phyloP scores from a whole-genome alignment of 2,329 filamentous ascomycete genomes.

The Exophiala lecanii-corni region DNA sequence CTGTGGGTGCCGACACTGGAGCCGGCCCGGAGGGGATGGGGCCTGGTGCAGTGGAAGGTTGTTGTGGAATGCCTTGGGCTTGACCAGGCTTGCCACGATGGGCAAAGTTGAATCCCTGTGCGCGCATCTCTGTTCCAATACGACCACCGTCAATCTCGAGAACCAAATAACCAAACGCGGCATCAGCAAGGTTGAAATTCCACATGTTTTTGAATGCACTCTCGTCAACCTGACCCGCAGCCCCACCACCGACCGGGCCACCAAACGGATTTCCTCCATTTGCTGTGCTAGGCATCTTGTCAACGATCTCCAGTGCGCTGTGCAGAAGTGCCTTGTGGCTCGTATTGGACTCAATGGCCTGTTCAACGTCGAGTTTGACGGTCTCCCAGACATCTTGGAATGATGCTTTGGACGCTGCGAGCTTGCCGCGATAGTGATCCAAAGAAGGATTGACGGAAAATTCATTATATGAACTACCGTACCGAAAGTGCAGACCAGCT shows the following conservation, averaged over 20 bases:
- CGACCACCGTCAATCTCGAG: slow-evolving; percentile 91
- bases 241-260: slow-evolving; percentile 66
- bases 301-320: slow-evolving; percentile 87
- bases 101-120: slow-evolving; percentile 98
- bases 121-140: slow-evolving; percentile 97
- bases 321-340: slow-evolving; percentile 88
- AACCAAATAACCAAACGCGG: slow-evolving; percentile 92
- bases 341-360: slow-evolving; percentile 88
- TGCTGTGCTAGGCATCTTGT: slow-evolving; percentile 94
- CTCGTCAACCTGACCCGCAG: slow-evolving; percentile 88
- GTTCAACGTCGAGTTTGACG: slow-evolving; percentile 91
- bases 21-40: slow-evolving; percentile 6
- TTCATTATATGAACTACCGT: slow-evolving; percentile 98
- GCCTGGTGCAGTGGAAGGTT: slow-evolving; percentile 9
- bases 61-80: slow-evolving; percentile 16
- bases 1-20: slow-evolving; percentile 33
- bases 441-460: slow-evolving; percentile 98
- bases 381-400: slow-evolving; percentile 99
- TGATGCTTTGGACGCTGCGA: slow-evolving; percentile 94
- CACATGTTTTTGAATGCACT: slow-evolving; percentile 99
- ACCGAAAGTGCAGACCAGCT: slow-evolving; percentile 94
- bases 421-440: slow-evolving; percentile 96
- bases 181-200: slow-evolving; percentile 94
- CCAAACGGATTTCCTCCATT: slow-evolving; percentile 97
- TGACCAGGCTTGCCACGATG: slow-evolving; percentile 59